Base-by-base conservation (phyloP, 2,329 filamentous ascomycete genomes). In the Leptographium wingfieldii region DNA sequence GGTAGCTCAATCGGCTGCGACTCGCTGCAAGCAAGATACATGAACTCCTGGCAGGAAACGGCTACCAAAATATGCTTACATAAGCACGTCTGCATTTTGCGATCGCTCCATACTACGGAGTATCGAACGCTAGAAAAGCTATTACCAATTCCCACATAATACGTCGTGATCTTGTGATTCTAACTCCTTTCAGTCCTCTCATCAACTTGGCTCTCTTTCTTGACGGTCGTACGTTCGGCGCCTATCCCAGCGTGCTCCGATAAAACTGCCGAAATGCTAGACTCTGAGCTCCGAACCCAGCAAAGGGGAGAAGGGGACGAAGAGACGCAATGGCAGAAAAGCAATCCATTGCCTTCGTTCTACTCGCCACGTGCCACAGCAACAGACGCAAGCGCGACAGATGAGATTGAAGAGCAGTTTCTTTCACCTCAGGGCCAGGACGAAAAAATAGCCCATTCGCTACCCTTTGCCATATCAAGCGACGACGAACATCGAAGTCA, bases 321-420 rank as follows among this genome's bases (percentile, higher is more conserved):
- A 10, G 16, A 54, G 31, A 22, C 33, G 25, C 33, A 35, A 40
- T 35, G 31, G 31, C 33, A 51, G n/a, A 57, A 40, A 40, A 46
- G 19, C 31, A 14, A 22, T 10, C n/a, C 46, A 3, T 43, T 64
- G 22, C 63, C 63, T 19, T 64, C 63, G 4, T 64, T 64, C 25
- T 64, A 64, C 51, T 61, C 64, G 31, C 62, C 60, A 52, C 63
- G 63, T 56, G 62, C 63, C 7, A 53, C 48, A 33, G 59, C 65
- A 16, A 53, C 60, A 22, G 59, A 62, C 38, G 52, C 57, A 60
- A 58, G 59, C 63, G 54, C 52, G 63, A 29, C 61, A 58, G 53
- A 60, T 51, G 61, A 63, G 60, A 59, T 65, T 62, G 38, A 55
- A 4, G 52, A 55, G 25, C 52, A 55, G 52, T n/a, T 46, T 22